These are phyloP conservation scores for Cystofilobasidium bisporidii DNA, from an alignment of 768 basidiomycete species.

Conservation along the genomic window DNA sequence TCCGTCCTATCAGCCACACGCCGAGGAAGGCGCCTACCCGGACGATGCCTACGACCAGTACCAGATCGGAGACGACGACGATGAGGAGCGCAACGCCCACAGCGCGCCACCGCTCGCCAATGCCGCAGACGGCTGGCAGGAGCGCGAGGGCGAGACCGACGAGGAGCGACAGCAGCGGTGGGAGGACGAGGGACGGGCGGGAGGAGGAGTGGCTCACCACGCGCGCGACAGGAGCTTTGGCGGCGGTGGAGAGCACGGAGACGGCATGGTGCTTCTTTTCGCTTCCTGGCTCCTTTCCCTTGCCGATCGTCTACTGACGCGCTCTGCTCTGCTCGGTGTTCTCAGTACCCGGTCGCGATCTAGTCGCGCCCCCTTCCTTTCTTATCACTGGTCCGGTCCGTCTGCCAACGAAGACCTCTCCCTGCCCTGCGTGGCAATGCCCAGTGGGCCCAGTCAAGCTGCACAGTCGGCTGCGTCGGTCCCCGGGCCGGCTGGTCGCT, in stretches of 20 bases:
- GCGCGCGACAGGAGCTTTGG: neutral
- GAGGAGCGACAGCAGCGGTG: neutral
- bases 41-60: neutral
- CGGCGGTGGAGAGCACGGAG: conserved; percentile 1
- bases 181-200: conserved; percentile 6
- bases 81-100: no score
- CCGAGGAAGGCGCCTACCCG: neutral
- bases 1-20: neutral
- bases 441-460: no score
- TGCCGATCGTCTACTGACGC: neutral
- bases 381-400: no score
- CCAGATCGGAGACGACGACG: neutral
- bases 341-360: neutral
- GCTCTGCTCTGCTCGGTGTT: neutral
- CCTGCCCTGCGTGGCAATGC: no score
- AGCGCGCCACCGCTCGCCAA: neutral
- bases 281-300: neutral
- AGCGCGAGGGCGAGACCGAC: conserved; percentile 4
- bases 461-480: no score
- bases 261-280: neutral
- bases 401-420: no score
- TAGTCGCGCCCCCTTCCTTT: neutral
- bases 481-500: no score
- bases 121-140: neutral
- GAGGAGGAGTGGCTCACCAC: neutral